A percentile compares a stretch with the other conserved stretches of the same genome.
These are phyloP conservation scores for Saccharomycopsis capsularis DNA, from an alignment of 805 yeast species.

Conservation along the genomic window DNA sequence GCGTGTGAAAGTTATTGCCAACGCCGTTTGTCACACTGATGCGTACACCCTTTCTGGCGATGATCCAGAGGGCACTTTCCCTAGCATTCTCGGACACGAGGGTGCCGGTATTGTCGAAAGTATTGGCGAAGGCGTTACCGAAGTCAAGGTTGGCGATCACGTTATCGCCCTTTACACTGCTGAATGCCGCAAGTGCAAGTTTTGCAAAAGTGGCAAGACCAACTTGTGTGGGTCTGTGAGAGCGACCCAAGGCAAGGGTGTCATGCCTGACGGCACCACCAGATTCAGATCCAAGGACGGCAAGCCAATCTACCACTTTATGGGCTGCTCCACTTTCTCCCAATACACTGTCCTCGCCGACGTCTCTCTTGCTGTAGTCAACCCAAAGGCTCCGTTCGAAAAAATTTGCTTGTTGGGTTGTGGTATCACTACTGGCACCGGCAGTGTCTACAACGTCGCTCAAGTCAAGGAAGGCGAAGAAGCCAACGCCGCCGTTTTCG, in stretches of 20 bases:
- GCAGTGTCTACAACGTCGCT: conserved; percentile 95
- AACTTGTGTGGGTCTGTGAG: conserved; percentile 93
- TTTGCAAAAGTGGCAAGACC: conserved; percentile 92
- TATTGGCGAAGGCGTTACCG: conserved; percentile 89
- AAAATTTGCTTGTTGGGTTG: conserved; percentile 92
- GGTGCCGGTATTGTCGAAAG: conserved; percentile 97
- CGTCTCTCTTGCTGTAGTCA: conserved; percentile 89
- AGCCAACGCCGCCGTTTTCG: conserved; percentile 83
- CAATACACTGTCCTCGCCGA: conserved; percentile 98
- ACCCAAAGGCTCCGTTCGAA: conserved; percentile 76
- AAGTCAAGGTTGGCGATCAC: conserved; percentile 86
- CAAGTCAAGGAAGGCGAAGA: conserved; percentile 77
- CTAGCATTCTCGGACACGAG: conserved; percentile 91
- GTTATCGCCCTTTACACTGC: conserved; percentile 95
- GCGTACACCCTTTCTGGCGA: conserved; percentile 91
- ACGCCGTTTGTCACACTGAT: conserved; percentile 98
- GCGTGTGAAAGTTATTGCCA: conserved; percentile 75
- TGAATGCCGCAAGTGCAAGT: conserved; percentile 91
- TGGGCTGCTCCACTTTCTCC: conserved; percentile 97
- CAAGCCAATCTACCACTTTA: conserved; percentile 77
- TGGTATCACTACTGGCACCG: conserved; percentile 97
- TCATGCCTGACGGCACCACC: conserved; percentile 97
- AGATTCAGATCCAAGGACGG: conserved; percentile 81
- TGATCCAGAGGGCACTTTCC: conserved; percentile 97
- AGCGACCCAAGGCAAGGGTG: conserved; percentile 97